These are phyloP conservation scores for Rubia peregrina DNA, from an alignment of 305 asterid genomes.

Conservation along the genomic window DNA sequence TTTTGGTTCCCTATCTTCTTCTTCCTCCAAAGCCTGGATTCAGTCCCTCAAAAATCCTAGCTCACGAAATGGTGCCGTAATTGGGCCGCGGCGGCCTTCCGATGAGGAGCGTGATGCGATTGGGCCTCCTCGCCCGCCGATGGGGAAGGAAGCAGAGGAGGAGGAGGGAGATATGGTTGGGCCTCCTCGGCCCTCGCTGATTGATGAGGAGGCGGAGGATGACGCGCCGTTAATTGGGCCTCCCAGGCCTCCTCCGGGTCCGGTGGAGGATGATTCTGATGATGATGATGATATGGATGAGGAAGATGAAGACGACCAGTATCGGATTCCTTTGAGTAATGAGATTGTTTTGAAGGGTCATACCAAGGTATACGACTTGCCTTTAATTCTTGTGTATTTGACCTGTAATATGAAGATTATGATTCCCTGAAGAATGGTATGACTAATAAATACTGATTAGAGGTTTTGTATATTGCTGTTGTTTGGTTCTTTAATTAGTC, in stretches of 20 bases:
- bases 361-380: constrained; percentile 48
- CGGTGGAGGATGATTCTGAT: constrained; percentile 46
- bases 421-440: neutral
- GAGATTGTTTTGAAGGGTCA: constrained; percentile 93
- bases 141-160: constrained; percentile 17
- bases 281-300: constrained; percentile 48
- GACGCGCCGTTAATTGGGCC: constrained; percentile 46
- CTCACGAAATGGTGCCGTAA: constrained; percentile 3
- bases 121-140: constrained; percentile 52
- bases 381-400: too few species aligned
- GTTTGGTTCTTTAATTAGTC: neutral
- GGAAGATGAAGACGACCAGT: constrained; percentile 39
- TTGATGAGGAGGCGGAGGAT: constrained; percentile 29
- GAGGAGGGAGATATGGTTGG: constrained; percentile 33
- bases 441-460: neutral
- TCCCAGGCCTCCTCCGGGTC: constrained; percentile 40
- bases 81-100: constrained; percentile 38
- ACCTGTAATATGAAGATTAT: neutral
- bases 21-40: constrained; percentile 53
- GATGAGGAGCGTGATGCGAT: constrained; percentile 25
- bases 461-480: neutral
- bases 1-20: constrained; percentile 42
- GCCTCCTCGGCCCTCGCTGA: constrained; percentile 39
- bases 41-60: constrained; percentile 36
- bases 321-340: constrained; percentile 73